These are phyloP conservation scores for Melastoma malabathricum DNA, from an alignment of 345 rosid genomes.

Conservation along the genomic window DNA sequence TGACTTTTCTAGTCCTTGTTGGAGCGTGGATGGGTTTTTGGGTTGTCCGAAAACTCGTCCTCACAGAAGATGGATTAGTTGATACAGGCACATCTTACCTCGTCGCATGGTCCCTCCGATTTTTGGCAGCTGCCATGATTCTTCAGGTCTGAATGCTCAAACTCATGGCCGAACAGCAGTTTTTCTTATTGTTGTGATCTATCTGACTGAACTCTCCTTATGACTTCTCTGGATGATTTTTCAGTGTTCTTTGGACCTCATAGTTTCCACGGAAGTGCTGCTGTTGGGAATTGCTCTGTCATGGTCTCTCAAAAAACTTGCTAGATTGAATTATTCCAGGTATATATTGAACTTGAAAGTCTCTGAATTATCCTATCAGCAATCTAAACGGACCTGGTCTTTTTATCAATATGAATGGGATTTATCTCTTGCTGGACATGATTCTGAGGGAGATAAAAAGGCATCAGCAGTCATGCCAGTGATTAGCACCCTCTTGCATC, in stretches of 20 bases:
- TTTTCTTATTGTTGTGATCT: background rate
- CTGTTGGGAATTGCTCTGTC: constrained; percentile 37
- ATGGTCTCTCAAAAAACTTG: constrained; percentile 26
- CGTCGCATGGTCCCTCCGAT: constrained; percentile 72
- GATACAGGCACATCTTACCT: constrained; percentile 57
- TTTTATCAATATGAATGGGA: too few species aligned
- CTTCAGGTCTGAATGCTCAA: constrained; percentile 49
- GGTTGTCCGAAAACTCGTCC: constrained; percentile 72
- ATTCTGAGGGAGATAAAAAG: too few species aligned
- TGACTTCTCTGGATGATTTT: background rate
- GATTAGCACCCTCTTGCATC: too few species aligned
- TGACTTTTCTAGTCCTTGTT: constrained; percentile 53
- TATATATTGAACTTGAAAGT: constrained; percentile 12
- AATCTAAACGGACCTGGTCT: too few species aligned
- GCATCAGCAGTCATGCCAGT: too few species aligned
- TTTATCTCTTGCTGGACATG: too few species aligned
- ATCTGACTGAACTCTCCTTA: constrained; percentile 1
- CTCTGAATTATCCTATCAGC: too few species aligned
- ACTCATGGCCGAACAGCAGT: background rate
- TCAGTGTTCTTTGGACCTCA: constrained; percentile 78
- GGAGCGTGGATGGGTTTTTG: constrained; percentile 98
- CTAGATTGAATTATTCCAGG: constrained; percentile 41
- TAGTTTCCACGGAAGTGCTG: constrained; percentile 53
- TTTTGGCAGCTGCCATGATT: constrained; percentile 50
- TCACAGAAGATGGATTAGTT: constrained; percentile 75